Conservation (phyloP, 2,329 filamentous ascomycete genomes). For the Cercospora janseana region DNA sequence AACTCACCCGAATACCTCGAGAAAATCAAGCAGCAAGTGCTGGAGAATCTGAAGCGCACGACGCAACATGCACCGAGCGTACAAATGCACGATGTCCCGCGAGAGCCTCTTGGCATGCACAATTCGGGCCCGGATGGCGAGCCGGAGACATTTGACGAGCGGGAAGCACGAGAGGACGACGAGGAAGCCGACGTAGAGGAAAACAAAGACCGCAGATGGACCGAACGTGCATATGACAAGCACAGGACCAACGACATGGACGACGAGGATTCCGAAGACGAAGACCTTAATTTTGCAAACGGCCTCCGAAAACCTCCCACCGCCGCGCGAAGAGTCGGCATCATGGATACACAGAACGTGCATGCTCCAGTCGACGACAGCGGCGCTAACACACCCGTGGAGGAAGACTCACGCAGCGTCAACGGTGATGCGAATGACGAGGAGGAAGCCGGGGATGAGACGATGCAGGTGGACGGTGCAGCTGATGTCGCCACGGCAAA, state of each 20-base stretch:
- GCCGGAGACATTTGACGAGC: constrained; percentile 58
- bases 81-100: constrained; percentile 63
- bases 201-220: constrained; percentile 79
- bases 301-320: constrained; percentile 64
- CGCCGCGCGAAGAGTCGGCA: constrained; percentile 53
- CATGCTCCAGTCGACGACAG: constrained; percentile 54
- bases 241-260: constrained; percentile 62
- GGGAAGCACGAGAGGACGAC: constrained; percentile 64
- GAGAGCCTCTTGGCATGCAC: constrained; percentile 54
- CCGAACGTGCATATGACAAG: constrained; percentile 79
- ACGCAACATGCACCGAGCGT: constrained; percentile 61
- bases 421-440: constrained; percentile 32
- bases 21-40: constrained; percentile 64
- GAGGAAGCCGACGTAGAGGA: constrained; percentile 81
- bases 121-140: constrained; percentile 28
- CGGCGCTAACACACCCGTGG: constrained; percentile 44
- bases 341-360: constrained; percentile 61
- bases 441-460: constrained; percentile 5
- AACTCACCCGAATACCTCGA: constrained; percentile 67
- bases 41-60: constrained; percentile 65
- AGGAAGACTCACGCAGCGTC: constrained; percentile 33
- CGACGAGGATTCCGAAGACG: constrained; percentile 86
- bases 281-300: constrained; percentile 71
- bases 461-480: constrained; percentile 33
- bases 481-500: constrained; percentile 24